Base-by-base conservation (phyloP, 257 asterid species). In the Leptodermis oblonga region DNA sequence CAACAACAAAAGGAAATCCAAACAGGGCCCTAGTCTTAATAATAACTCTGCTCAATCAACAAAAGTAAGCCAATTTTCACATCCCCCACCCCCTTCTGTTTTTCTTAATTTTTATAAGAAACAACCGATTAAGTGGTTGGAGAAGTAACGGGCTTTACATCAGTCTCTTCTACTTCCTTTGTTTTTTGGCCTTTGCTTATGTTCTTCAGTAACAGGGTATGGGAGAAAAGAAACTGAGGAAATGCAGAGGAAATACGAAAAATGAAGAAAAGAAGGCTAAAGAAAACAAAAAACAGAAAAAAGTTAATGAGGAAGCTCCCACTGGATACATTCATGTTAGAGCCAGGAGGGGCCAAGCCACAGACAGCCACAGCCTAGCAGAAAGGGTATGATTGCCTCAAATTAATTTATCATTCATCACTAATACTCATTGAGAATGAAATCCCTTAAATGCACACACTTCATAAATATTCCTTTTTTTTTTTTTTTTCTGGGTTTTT, bases 271-370 rank as follows among this genome's bases (percentile, higher is more conserved):
- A 82, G 74, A 81, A 73, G 56, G 9, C 39, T 4, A 82, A 39
- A 13, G 76, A 56, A 7, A 52, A 53, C 4, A 68, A 79, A 73
- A 77, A 72, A 15, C 74, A 77, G 39, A 74, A 74, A 58, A 77
- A 76, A 62, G 76, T 25, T 62, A n/a, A 52, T 49, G 77, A 77
- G 55, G 86, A 75, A 63, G 80, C 72, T 45, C 84, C 83, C 43
- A 31, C 51, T 22, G 96, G 87, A 17, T 86, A 79, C 82, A 82
- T 90, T 65, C 97, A 86, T 84, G 97, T 90, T 20, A 84, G 97
- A 81, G 92, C 92, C 11, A 85, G 97, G 85, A 90, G 97, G 85
- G 97, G 97, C 65, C 95, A 90, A 30, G 97, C 97, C 33, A 90
- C 97, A 45, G 95, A 88, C 72, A 88, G 93, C 82, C 97, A 90